Base-by-base conservation (phyloP, 257 asterid species). In the Scutellaria barbata region DNA sequence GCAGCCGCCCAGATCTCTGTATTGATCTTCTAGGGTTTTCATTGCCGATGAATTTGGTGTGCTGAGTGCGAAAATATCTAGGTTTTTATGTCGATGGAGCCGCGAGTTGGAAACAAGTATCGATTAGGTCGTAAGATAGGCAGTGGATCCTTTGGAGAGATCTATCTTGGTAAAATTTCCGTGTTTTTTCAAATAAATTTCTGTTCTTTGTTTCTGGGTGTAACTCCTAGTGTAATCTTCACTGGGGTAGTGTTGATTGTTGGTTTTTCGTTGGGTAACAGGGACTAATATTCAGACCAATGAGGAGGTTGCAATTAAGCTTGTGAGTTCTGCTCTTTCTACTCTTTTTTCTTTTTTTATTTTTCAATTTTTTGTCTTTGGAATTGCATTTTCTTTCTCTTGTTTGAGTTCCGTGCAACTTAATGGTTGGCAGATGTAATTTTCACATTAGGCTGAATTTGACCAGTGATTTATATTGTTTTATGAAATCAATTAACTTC, bases 281-380 rank as follows among this genome's bases (percentile, higher is more conserved):
- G 92, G 89, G 68, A 92, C 95, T 13, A 78, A 92, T 77, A 80
- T 79, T 37, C 96, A 86, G 82, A 89, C 93, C 55, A 92, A 86
- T 55, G 97, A 92, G 73, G 97, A 92, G 69, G 87, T 92, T 53
- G 97, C 97, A 51, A 89, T 92, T 81, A 92, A 90, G 85, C 88
- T 90, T 45, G 96, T 88, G 69, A 83, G 96, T 89, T 17, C 7
- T 56, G 61, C 53, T 17, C 20, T 80, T 57, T 54, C 51, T 11
- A 30, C 5, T n/a, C 54, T 18, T 10, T 56, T 30, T 43, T 12
- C 20, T 52, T 43, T 37, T 10, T 14, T 30, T 25, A 25, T 25
- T 25, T 30, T 30, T 30, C 5, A 30, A 16, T 62, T 77, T 42
- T 7, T 47, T 33, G 50, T 50, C 22, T 55, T 53, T 52, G n/a